Percentiles rank a stretch among this genome's conserved stretches.
Evolutionary conservation across 805 yeast genomes (phyloP).

Genomic region (Deakozyma indianensis): DNA sequence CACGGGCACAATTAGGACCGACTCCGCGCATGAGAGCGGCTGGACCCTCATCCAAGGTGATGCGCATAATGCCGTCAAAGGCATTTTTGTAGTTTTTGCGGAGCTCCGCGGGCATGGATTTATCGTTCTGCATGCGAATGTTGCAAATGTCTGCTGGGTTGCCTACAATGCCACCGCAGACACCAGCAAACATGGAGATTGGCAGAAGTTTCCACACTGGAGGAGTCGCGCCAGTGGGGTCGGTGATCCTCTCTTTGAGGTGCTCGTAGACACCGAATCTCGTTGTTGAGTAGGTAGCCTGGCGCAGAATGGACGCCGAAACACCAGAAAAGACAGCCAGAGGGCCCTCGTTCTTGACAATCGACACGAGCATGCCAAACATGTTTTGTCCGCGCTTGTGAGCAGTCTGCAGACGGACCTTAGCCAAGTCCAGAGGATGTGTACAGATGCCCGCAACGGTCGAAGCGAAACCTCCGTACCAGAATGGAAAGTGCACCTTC

Average conservation of each 20-base stretch:
- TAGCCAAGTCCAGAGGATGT: slow-evolving; percentile 79
- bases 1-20: slow-evolving; percentile 65
- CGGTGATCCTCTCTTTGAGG: slow-evolving; percentile 40
- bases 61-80: slow-evolving; percentile 54
- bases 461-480: slow-evolving; percentile 31
- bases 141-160: slow-evolving; percentile 82
- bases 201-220: slow-evolving; percentile 51
- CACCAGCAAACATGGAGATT: slow-evolving; percentile 76
- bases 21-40: slow-evolving; percentile 55
- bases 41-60: slow-evolving; percentile 46
- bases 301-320: slow-evolving; percentile 69
- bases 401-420: slow-evolving; percentile 77
- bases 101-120: slow-evolving; percentile 45
- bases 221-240: slow-evolving; percentile 30
- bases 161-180: slow-evolving; percentile 72
- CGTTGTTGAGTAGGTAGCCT: slow-evolving; percentile 77
- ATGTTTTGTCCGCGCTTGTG: slow-evolving; percentile 48
- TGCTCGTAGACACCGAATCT: slow-evolving; percentile 78
- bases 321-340: slow-evolving; percentile 66
- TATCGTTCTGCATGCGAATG: slow-evolving; percentile 84
- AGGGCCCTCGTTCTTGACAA: slow-evolving; percentile 44
- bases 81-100: slow-evolving; percentile 69
- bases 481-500: slow-evolving; percentile 12
- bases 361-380: slow-evolving; percentile 43
- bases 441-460: slow-evolving; percentile 27